These are phyloP conservation scores for Nelumbo lutea DNA, from an alignment of 164 flowering plant species.

Conservation along the genomic window DNA sequence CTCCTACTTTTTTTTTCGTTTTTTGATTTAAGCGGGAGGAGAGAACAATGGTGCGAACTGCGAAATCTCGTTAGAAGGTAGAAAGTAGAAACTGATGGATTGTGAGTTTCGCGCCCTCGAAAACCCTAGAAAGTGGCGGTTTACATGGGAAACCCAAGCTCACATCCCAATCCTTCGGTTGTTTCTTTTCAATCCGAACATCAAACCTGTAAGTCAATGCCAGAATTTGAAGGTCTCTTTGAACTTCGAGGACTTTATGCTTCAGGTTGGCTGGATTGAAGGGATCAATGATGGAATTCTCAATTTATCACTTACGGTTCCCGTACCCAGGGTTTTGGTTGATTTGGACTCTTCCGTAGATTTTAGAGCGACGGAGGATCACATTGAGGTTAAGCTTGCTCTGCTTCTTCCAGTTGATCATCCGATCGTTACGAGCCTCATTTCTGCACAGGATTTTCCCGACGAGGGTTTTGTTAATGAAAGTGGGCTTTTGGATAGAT, in stretches of 20 bases:
- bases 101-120: not conserved
- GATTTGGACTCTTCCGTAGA: conserved; percentile 55
- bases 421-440: conserved; percentile 51
- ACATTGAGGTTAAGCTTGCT: conserved; percentile 70
- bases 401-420: conserved; percentile 85
- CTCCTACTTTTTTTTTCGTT: too few relatives aligned
- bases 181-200: conserved; percentile 48
- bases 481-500: conserved; percentile 10
- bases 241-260: conserved; percentile 27
- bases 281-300: conserved; percentile 4
- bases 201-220: conserved; percentile 46
- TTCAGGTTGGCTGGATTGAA: conserved; percentile 43
- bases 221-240: conserved; percentile 30
- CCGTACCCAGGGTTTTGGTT: conserved; percentile 66
- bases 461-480: conserved; percentile 9
- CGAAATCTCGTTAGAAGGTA: too few relatives aligned
- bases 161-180: conserved; percentile 62
- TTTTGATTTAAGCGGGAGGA: not conserved
- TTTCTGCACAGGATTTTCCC: conserved; percentile 27
- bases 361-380: conserved; percentile 52
- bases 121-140: conserved; percentile 76
- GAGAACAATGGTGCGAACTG: not conserved
- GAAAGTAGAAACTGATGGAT: not conserved
- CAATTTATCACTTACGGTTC: conserved; percentile 44
- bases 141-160: conserved; percentile 87